Base-by-base conservation (phyloP, 2,329 filamentous ascomycete genomes). In the Hypoxylon sp. region DNA sequence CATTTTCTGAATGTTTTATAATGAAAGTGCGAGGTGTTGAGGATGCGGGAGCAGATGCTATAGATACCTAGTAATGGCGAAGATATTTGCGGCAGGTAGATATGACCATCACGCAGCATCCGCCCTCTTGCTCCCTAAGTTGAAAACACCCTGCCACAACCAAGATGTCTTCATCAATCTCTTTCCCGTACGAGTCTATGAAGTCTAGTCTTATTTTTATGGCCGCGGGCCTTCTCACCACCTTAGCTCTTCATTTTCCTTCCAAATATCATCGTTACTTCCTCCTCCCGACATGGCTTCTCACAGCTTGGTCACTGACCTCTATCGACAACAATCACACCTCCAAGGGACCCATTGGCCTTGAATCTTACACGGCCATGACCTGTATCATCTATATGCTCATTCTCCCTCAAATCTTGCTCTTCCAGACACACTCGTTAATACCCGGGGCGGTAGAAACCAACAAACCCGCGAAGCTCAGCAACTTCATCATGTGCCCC, bases 311-410 rank as follows among this genome's bases (percentile, higher is more conserved):
- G 59, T 52, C 59, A 24, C 41, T 56, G 2, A 26, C 41, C 19
- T 62, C 47, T 32, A 22, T 56, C 30, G 19, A 49, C 32, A 41
- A 28, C 6, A 34, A 47, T 28, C 30, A 8, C 7, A 17, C 48
- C 6, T 62, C 52, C 11, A 8, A 17, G 7, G 28, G 30, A 6
- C 20, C 30, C 19, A 49, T 56, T 13, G 48, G 41, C 13, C 58
- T 61, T 3, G 52, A 56, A 30, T 56, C 47, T 15, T 56, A 61
- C 30, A 51, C 37, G 13, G 51, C 22, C 15, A 56, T 61, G 47
- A 51, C 51, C 32, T 56, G 58, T 20, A 56, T 61, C 19, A 41
- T 56, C 26, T 51, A 51, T 15, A 52, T 61, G 44, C 39, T 61
- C 7, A 46, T 48, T 47, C 58, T 61, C 19, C 52, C 52, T 24